A percentile compares a stretch with the other conserved stretches of the same genome.
Conservation (phyloP, 768 basidiomycete genomes). For the Phanerodontia chrysosporium region DNA sequence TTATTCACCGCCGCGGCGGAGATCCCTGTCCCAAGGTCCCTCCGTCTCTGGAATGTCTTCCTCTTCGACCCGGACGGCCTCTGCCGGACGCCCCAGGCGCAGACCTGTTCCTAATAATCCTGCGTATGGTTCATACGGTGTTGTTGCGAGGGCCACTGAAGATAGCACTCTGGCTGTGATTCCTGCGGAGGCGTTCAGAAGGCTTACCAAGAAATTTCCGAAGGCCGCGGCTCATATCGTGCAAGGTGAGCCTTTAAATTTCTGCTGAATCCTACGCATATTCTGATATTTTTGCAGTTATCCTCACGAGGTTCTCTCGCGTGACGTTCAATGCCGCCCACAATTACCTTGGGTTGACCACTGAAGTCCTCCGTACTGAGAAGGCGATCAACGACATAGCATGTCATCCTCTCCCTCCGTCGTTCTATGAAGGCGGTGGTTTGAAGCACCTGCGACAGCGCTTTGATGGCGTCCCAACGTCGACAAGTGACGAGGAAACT, state of each 20-base stretch:
- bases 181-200: conserved; percentile 92
- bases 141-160: conserved; percentile 88
- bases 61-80: conserved; percentile 3
- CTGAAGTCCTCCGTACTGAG: conserved; percentile 93
- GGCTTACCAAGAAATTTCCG: conserved; percentile 93
- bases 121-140: conserved; percentile 52
- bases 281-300: conserved; percentile 43
- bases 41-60: conserved; percentile 11
- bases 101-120: conserved; percentile 12
- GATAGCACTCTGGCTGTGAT: conserved; percentile 98
- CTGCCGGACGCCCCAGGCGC: neutral
- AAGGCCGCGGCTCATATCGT: conserved; percentile 97
- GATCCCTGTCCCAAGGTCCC: conserved; percentile 11
- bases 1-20: conserved; percentile 20
- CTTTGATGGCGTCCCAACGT: conserved; percentile 58
- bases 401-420: conserved; percentile 86
- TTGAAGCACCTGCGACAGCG: conserved; percentile 85
- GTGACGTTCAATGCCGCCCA: conserved; percentile 98
- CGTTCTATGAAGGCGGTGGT: conserved; percentile 91
- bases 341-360: conserved; percentile 90
- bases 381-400: conserved; percentile 97
- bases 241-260: conserved; percentile 51
- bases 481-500: conserved; percentile 37
- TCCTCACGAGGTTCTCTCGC: conserved; percentile 91
- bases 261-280: conserved; percentile 9